Evolutionary conservation across 495 filamentous ascomycete genomes (phyloP).

Genomic region (Podospora australis): DNA sequence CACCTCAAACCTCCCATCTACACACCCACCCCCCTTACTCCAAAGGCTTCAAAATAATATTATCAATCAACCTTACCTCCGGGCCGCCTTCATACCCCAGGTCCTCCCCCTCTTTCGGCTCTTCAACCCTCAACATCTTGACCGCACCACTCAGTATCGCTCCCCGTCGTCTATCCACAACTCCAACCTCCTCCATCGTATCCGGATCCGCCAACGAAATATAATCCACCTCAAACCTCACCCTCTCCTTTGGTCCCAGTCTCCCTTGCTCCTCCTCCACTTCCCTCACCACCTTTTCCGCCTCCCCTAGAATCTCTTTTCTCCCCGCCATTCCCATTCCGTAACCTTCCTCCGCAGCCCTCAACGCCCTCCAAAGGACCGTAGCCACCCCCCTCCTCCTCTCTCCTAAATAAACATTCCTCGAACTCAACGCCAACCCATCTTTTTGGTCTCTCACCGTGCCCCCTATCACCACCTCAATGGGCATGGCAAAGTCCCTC

Average conservation of each 20-base stretch:
- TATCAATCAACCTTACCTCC: conserved; percentile 83
- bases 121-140: conserved; percentile 79
- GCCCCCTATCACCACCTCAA: conserved; percentile 62
- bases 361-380: conserved; percentile 61
- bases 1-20: background rate
- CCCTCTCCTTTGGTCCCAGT: conserved; percentile 55
- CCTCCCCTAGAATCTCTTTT: conserved; percentile 60
- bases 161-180: conserved; percentile 58
- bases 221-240: conserved; percentile 79
- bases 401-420: conserved; percentile 86
- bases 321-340: conserved; percentile 46
- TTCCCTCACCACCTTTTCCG: conserved; percentile 44
- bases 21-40: background rate
- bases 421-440: conserved; percentile 87
- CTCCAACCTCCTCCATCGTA: conserved; percentile 67
- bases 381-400: conserved; percentile 65
- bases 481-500: conserved; percentile 77
- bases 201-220: conserved; percentile 79
- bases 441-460: conserved; percentile 67
- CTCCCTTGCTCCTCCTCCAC: conserved; percentile 55
- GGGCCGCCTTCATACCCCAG: conserved; percentile 63
- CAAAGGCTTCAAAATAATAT: conserved; percentile 63
- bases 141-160: conserved; percentile 84
- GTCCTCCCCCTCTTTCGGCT: conserved; percentile 59
- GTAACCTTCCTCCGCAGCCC: conserved; percentile 64